Conservation (phyloP, 805 yeast genomes). For the Saccharomycopsis oosterbeekiorum region DNA sequence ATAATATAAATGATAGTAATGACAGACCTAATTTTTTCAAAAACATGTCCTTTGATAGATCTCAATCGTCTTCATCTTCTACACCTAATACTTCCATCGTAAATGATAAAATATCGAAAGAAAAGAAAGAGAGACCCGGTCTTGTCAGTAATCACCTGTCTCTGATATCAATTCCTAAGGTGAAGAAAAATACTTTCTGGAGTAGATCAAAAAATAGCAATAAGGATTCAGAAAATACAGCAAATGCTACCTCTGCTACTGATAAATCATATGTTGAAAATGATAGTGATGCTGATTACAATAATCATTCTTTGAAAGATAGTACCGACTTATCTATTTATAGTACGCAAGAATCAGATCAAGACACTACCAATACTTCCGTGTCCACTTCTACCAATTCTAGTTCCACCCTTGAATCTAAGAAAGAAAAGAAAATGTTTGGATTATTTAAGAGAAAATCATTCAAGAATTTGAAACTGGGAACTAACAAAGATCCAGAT, state of each 20-base stretch:
- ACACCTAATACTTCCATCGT: neutral
- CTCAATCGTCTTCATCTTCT: neutral
- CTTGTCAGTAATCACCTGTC: neutral
- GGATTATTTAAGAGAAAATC: conserved; percentile 13
- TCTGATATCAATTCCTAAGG: neutral
- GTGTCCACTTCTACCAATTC: neutral
- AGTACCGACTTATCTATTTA: neutral
- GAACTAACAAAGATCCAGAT: neutral
- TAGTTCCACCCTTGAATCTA: neutral
- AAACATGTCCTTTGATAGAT: neutral
- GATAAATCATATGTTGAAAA: neutral
- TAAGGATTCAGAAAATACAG: neutral
- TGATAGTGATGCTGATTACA: neutral
- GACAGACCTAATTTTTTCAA: neutral
- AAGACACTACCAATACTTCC: neutral
- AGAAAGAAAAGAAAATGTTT: conserved; percentile 9
- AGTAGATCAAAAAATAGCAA: conserved; percentile 4
- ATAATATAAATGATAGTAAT: neutral
- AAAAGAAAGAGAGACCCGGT: neutral
- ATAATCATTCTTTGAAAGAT: neutral
- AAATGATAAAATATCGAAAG: neutral
- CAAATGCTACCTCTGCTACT: neutral
- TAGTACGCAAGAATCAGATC: neutral
- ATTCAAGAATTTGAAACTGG: conserved; percentile 10
- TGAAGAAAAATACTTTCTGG: conserved; percentile 7